Base-by-base conservation (phyloP, 75 land plant species). In the Chamaecyparis obtusa region DNA sequence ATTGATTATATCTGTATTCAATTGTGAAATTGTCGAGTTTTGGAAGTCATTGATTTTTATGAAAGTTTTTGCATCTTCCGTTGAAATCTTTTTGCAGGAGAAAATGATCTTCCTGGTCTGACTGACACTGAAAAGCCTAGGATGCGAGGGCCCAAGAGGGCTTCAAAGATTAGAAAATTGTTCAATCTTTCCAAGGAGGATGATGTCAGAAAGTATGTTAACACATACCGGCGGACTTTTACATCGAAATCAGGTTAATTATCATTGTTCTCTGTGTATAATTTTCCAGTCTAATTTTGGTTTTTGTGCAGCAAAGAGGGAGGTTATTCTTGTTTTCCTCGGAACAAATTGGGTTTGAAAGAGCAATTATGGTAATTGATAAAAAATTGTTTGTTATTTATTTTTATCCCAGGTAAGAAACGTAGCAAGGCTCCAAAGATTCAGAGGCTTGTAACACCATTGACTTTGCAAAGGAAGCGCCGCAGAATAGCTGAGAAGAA, bases 341-440 rank as follows among this genome's bases (percentile, higher is more conserved):
- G 27, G 24, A 21, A 19, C 32, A 3, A 43, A 74, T 3, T 74
- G 36, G 76, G 33, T 74, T 32, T 71, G 14, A 32, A 30, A 71
- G 10, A 32, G 75, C 16, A 9, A 4, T 9, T 44, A 84, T 64
- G 27, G n/a, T 9, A 16, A 35, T 2, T 30, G 24, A 35, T 71
- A 27, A 67, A 32, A 0, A 33, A 41, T 36, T 13, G 14, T 51
- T 51, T 48, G 1, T 8, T 51, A 51, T 14, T 3, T 51, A 51
- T 51, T 88, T 83, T n/a, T 15, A 39, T 84, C 54, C 75, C 97
- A 95, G 98, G 98, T 16, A 96, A 96, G 91, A 94, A 93, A 87
- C 85, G 91, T 24, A 95, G 97, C 90, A 96, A 96, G 85, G 98
- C 98, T 71, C 98, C 98, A 55, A 96, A 96, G 88, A 96, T 96